Base-by-base conservation (phyloP, 179 eudicot genomes). In the Patellifolia procumbens region DNA sequence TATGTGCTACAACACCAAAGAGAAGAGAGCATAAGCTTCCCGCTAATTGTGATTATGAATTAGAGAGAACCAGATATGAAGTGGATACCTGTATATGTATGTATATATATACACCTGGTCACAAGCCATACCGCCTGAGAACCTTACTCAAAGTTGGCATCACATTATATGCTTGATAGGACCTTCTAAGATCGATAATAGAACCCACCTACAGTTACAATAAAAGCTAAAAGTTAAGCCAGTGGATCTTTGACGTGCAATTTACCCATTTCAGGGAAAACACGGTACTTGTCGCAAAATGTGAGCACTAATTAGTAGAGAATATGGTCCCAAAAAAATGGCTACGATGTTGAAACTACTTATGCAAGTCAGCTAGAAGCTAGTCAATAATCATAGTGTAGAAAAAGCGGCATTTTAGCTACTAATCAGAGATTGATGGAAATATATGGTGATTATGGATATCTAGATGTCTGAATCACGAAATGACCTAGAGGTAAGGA, bases 111-210 rank as follows among this genome's bases (percentile, higher is more conserved):
- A 63, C 55, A 22, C 28, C 58, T 58, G 19, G 22, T 87, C 82
- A 91, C 53, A 87, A 87, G 49, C 98, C 98, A 82, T 93, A 93
- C 15, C 97, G 88, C 78, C 86, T 86, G 71, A 93, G 87, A 78
- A 88, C 94, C 78, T 90, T 91, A 86, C 88, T 91, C 71, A 93
- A 85, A 79, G 90, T 83, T 28, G 98, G 98, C 98, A 94, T 94
- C 39, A 94, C 96, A 59, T 94, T 94, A 79, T 94, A 94, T 26
- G 98, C 97, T 88, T 91, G 98, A 69, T 94, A 94, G 31, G 98
- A 91, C 83, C 98, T 86, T 87, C 98, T 89, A 74, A 94, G 84
- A 73, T 94, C 98, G 51, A 92, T 94, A 20, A 94, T 92, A 29
- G 99, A 95, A 46, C 99, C 99, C 80, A 95, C 98, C 98, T 94